These are phyloP conservation scores for Coprinopsis sp. DNA, from an alignment of 768 basidiomycete genomes.

Conservation along the genomic window DNA sequence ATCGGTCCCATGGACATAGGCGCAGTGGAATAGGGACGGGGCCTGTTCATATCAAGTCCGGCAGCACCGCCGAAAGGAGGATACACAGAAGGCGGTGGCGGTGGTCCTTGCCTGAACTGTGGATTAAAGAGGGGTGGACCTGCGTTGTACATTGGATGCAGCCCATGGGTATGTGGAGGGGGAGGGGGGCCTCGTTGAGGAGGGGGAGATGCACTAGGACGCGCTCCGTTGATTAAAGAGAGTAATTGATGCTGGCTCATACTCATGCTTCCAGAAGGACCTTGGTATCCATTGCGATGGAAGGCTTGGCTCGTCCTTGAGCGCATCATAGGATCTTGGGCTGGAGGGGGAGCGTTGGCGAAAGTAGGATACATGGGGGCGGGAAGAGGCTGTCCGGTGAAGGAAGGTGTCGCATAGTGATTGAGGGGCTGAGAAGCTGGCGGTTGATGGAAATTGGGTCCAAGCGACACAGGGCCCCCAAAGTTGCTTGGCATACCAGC, in stretches of 20 bases:
- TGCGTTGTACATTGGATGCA: conserved; percentile 7
- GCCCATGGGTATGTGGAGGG: not conserved
- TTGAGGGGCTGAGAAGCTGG: conserved; percentile 20
- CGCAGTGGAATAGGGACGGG: conserved; percentile 14
- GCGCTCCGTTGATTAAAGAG: conserved; percentile 36
- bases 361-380: conserved; percentile 18
- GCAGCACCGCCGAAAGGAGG: no score
- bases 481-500: not conserved
- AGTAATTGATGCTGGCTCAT: conserved; percentile 51
- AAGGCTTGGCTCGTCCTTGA: conserved; percentile 44
- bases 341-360: conserved; percentile 8
- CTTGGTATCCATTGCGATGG: conserved; percentile 30
- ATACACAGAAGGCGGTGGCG: no score
- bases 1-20: conserved; percentile 9
- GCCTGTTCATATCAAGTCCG: no score
- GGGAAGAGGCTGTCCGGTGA: conserved; percentile 10
- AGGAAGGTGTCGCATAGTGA: not conserved
- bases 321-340: conserved; percentile 37
- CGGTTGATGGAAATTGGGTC: conserved; percentile 6
- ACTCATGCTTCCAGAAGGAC: conserved; percentile 35
- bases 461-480: conserved; percentile 8
- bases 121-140: conserved; percentile 8
- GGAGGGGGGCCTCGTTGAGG: conserved; percentile 16
- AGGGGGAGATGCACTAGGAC: conserved; percentile 11
- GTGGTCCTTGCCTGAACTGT: no score